Base-by-base conservation (phyloP, 129 eudicot genomes). In the Helianthus tuberosus region DNA sequence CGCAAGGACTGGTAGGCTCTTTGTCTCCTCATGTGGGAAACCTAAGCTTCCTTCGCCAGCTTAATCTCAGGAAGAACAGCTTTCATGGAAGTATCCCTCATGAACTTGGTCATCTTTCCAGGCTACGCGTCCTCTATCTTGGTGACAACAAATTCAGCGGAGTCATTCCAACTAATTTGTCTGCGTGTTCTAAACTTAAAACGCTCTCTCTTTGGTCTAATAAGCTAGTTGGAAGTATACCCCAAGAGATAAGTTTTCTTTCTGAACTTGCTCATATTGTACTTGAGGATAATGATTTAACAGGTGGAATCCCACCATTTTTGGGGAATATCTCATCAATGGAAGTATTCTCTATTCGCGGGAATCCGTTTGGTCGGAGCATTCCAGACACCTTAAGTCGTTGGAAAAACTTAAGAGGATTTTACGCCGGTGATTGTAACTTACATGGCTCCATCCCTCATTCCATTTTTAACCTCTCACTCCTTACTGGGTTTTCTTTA, bases 251-350 rank as follows among this genome's bases (percentile, higher is more conserved):
- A 9, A 17, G 66, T 58, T 17, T 63, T 47, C 57, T 73, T 13
- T 60, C 60, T 2, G 46, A 39, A 47, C 68, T 73, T 9, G 8
- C 44, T 46, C 0, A 0, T 29, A 11, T 73, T 14, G 8, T 27
- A 10, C 4, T 53, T 25, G 8, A 35, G 0, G 0, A 3, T 16
- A 70, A 70, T 12, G 32, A 35, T 2, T 35, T 70, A 32, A 60
- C 77, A 17, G 68, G 77, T 16, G 20, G 54, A 39, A 72, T 72
- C 54, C 68, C 77, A 15, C 8, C 77, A n/a, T 54, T 12, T 15
- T 57, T 72, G 11, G 77, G 77, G 49, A 72, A 72, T 59, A 17
- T 72, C 3, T 38, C 77, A 15, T 36, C 67, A 43, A 23, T 72
- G 14, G 38, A 6, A n/a, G 3, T 0, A 7, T 11, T 72, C 36